Evolutionary conservation across 2,329 filamentous ascomycete species (phyloP), one percentile per base, ranked within the genome.

Genomic region (Knufia fluminis): DNA sequence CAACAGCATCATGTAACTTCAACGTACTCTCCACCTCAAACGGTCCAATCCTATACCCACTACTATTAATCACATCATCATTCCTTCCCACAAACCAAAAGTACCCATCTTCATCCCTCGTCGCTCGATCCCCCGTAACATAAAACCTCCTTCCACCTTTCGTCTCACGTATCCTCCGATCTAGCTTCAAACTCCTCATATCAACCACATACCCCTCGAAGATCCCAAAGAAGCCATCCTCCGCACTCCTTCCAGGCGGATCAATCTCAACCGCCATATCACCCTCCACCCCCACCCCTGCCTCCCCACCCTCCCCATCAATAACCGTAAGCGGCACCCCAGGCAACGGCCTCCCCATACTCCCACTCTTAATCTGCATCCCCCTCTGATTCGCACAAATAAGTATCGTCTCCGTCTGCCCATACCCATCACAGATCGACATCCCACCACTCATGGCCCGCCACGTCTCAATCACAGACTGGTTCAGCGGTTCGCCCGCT

Each of bases 1-100:
- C 61, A 7, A 70, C 65, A 2, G 60, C 61, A 2, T 64, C 61
- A 52, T 70, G 67, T 17, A 65, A 58, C 54, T 69, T 68, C 9
- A 70, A 58, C 3, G 65, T 66, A 2, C 66, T 68, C 54, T 70
- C 67, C 26, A 70, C 64, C 59, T 70, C 67, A 53, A 69, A 69
- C 0, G 67, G 67, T 6, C 67, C 65, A 16, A 59, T 59, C 22
- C 67, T 59, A 53, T 70, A 70, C 3, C 67, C 66, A 31, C 63
- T 59, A 7, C 63, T 64, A 48, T 70, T 70, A 48, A 70, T 69
- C 19, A 69, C 67, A 51, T 65, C 64, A 51, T 66, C 64, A n/a
- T 59, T 52, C 14, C 64, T 49, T 4, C 64, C 64, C 4, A 66
- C 63, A 49, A 66, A 66, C 62, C 62, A 64, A 51, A 66, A 61